A percentile compares a stretch with the other conserved stretches of the same genome.
Evolutionary conservation across 2,329 filamentous ascomycete genomes (phyloP).

Genomic region (Colletotrichum tropicale): DNA sequence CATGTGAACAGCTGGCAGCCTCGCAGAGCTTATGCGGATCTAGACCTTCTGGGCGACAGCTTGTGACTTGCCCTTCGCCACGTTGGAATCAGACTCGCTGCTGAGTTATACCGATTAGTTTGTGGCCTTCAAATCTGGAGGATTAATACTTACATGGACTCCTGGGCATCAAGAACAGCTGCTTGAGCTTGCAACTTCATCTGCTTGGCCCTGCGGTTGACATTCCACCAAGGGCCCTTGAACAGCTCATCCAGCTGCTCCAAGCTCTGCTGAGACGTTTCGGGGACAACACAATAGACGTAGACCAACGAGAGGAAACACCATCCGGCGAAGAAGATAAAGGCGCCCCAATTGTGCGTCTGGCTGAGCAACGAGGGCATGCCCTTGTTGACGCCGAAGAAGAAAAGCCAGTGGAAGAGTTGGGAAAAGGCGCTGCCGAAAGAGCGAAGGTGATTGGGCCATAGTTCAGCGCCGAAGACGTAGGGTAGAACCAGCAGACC

Average conservation of each 20-base stretch:
- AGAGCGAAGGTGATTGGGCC: constrained; percentile 48
- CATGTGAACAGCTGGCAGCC: fast-evolving
- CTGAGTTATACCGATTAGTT: not conserved
- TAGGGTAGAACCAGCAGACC: constrained; percentile 41
- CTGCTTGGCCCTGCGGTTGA: not conserved
- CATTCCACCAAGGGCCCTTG: constrained; percentile 26
- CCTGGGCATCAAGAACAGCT: not conserved
- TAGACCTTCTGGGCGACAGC: not conserved
- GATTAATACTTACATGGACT: not conserved
- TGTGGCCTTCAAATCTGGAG: fast-evolving
- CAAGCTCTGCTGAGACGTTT: constrained; percentile 36
- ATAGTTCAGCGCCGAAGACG: constrained; percentile 48
- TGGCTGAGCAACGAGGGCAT: constrained; percentile 35
- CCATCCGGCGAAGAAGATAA: constrained; percentile 45
- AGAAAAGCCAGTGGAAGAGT: constrained; percentile 47
- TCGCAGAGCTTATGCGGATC: not conserved
- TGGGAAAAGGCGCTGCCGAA: constrained; percentile 44
- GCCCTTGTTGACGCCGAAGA: constrained; percentile 39
- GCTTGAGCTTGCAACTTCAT: not conserved
- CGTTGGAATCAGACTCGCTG: not conserved
- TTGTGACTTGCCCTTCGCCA: not conserved
- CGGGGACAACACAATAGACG: constrained; percentile 42
- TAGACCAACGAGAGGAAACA: constrained; percentile 41
- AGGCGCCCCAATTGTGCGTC: constrained; percentile 46
- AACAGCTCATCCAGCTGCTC: constrained; percentile 37